A percentile compares a stretch with the other conserved stretches of the same genome.
phyloP scores from a whole-genome alignment of 208 protist genomes.

The Trichomonas tenax region DNA sequence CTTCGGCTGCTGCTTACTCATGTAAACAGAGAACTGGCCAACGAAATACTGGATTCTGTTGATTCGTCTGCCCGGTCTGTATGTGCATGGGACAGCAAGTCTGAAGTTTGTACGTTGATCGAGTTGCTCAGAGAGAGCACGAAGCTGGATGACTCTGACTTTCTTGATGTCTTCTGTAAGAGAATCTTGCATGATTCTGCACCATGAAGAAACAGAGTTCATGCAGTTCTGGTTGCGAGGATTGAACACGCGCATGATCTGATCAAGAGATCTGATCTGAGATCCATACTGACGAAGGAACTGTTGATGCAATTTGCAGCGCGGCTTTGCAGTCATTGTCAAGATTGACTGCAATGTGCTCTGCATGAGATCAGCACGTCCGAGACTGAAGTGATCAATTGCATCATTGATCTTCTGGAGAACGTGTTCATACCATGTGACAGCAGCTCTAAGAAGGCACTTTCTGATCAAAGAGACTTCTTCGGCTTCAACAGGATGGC shows the following conservation, averaged over 20 bases:
- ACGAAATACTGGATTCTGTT: background rate
- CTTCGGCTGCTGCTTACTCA: slow-evolving; percentile 3
- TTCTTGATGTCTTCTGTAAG: background rate
- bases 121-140: background rate
- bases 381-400: background rate
- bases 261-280: background rate
- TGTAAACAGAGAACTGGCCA: background rate
- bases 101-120: background rate
- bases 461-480: background rate
- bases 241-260: background rate
- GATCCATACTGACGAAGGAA: background rate
- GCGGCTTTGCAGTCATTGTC: background rate
- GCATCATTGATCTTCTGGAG: background rate
- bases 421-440: background rate
- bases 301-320: background rate
- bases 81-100: background rate
- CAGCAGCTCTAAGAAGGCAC: background rate
- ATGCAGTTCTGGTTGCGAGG: background rate
- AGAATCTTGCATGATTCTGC: background rate
- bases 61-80: background rate
- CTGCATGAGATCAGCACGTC: background rate
- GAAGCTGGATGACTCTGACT: background rate
- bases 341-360: background rate
- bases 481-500: background rate
- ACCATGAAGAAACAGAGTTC: background rate